A percentile compares a stretch with the other conserved stretches of the same genome.
These are phyloP conservation scores for Aureobasidium sp. DNA, from an alignment of 2,329 filamentous ascomycete genomes.

Conservation along the genomic window DNA sequence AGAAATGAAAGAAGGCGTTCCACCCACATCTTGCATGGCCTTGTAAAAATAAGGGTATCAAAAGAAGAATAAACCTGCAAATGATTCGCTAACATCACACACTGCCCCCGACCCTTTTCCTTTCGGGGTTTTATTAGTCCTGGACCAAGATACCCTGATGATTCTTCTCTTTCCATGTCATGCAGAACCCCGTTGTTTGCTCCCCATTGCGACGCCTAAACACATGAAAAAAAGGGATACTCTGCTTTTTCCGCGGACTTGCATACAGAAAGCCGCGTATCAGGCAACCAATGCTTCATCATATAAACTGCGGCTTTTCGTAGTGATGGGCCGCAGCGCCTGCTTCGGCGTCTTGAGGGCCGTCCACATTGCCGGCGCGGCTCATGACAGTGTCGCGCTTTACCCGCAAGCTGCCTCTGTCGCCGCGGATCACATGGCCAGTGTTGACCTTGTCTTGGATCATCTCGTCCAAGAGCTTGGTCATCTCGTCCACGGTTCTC, in stretches of 20 bases:
- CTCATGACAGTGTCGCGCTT: slow-evolving; percentile 28
- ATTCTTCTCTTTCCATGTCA: background rate
- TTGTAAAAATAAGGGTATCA: slow-evolving; percentile 1
- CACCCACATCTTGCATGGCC: background rate
- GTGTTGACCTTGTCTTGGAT: slow-evolving; percentile 79
- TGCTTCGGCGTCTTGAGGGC: background rate
- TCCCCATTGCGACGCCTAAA: background rate
- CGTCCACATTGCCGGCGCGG: background rate
- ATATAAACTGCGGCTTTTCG: background rate
- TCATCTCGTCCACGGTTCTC: slow-evolving; percentile 85
- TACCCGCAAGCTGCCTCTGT: slow-evolving; percentile 56
- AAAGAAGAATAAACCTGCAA: background rate
- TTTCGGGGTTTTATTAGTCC: background rate
- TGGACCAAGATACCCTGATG: background rate
- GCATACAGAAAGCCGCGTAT: background rate
- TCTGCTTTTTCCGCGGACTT: background rate
- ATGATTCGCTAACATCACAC: background rate
- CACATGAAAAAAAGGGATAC: background rate
- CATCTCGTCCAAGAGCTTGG: slow-evolving; percentile 90
- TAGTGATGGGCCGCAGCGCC: background rate
- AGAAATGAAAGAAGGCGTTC: background rate
- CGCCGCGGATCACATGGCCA: slow-evolving; percentile 60
- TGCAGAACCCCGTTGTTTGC: too few relatives aligned
- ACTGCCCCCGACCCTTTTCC: background rate
- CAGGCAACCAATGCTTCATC: background rate